Evolutionary conservation across 2,329 filamentous ascomycete species (phyloP), one percentile per base, ranked within the genome.

Genomic region (Sordariomycetes sp.): DNA sequence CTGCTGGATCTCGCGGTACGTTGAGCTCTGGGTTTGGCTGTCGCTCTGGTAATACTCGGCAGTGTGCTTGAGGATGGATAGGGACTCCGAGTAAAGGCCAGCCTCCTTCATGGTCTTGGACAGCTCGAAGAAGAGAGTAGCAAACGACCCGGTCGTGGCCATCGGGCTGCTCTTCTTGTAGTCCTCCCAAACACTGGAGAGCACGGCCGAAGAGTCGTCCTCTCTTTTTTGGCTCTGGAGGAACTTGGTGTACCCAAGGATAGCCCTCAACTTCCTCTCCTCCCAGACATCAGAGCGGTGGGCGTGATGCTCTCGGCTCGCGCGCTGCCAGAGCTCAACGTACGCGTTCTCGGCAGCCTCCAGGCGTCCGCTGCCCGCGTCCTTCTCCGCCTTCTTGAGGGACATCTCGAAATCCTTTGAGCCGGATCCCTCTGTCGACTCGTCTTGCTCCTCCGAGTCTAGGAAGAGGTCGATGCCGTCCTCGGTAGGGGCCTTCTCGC

Each of bases 271-370:
- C 61, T 77, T 78, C 62, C 69, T 71, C 62, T 74, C 69, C 57
- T 78, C 75, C 70, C 71, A 76, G 42, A 74, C 68, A 3, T 70
- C 63, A 1, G 73, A 71, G 48, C 69, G 68, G 25, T 72, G 68
- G 10, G 65, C 64, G 25, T 72, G 74, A 59, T 70, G 76, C 57
- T 73, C 72, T 48, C 68, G 69, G n/a, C 72, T 76, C 1, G 74
- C 66, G n/a, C 72, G 72, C 63, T 75, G 72, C 77, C 77, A 80
- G 4, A 76, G 68, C 59, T 78, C 72, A 17, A 78, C 69, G 53
- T 77, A 79, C 2, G 68, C 67, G 45, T 69, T 67, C 61, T 79
- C 76, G 0, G 75, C 75, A n/a, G 61, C 68, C 59, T 63, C 66
- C 59, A 52, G 28, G 13, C 57, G 63, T 60, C 68, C 65, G 39